phyloP scores from a whole-genome alignment of 192 early-diverging fungal genomes.

The Rhizophagus clarus region DNA sequence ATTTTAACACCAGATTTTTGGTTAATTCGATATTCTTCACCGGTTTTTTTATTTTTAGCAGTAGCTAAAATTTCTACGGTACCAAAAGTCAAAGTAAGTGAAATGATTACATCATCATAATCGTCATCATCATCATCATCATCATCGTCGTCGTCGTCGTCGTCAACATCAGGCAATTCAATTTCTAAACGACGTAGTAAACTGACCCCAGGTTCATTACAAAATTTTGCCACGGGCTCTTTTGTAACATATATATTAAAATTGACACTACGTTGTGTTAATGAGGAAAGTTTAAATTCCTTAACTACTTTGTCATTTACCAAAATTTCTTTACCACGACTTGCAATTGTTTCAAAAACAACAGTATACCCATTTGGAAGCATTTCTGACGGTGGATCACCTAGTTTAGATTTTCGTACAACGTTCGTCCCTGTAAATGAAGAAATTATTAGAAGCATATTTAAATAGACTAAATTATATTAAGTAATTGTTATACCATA shows the following conservation, averaged over 20 bases:
- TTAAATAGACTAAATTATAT: no score
- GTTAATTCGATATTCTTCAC: background rate
- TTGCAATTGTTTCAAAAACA: background rate
- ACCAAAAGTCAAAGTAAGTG: background rate
- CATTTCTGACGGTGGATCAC: background rate
- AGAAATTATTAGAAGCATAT: no score
- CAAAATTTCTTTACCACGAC: background rate
- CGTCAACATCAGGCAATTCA: background rate
- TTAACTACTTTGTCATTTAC: background rate
- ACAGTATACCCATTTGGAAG: background rate
- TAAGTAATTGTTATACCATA: background rate
- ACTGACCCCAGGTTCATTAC: background rate
- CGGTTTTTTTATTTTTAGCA: background rate
- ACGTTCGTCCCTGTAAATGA: background rate
- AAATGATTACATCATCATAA: background rate
- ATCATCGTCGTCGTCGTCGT: background rate
- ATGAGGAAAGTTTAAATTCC: background rate
- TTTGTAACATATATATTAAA: background rate
- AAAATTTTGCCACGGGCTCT: background rate
- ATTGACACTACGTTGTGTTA: background rate
- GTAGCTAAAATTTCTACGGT: background rate
- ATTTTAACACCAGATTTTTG: no score
- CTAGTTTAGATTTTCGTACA: background rate
- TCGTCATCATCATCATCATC: background rate
- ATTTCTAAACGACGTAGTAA: background rate